Conservation (phyloP, 83 land plant genomes). For the Picea abies region DNA sequence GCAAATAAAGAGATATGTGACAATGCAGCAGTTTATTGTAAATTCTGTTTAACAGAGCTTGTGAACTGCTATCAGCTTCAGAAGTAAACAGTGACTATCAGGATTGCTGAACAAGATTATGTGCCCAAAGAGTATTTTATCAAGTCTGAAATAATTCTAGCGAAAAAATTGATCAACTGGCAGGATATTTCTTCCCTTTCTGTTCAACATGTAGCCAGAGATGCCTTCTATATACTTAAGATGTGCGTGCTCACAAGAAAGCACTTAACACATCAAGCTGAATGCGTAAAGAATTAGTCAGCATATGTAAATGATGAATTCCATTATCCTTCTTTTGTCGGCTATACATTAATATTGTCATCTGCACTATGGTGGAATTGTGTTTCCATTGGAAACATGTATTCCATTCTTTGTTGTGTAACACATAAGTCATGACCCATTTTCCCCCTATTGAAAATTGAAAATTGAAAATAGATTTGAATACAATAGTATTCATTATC, state of each 20-base stretch:
- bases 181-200: background rate
- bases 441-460: background rate
- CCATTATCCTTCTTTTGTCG: background rate
- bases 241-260: background rate
- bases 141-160: conserved; percentile 11
- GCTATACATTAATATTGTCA: background rate
- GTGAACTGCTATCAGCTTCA: conserved; percentile 38
- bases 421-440: background rate
- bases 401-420: background rate
- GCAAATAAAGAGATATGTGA: no score
- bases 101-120: background rate
- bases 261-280: background rate
- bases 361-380: background rate
- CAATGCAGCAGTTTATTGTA: no score
- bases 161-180: background rate
- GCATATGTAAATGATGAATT: background rate
- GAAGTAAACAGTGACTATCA: conserved; percentile 40
- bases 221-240: background rate
- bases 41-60: conserved; percentile 35
- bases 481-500: background rate
- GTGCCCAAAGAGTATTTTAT: background rate
- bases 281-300: background rate
- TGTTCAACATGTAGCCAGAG: conserved; percentile 1
- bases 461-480: background rate
- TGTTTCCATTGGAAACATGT: background rate